A percentile compares a stretch with the other conserved stretches of the same genome.
Conservation (phyloP, 192 early-diverging fungal species). For the Coemansia sp. region DNA sequence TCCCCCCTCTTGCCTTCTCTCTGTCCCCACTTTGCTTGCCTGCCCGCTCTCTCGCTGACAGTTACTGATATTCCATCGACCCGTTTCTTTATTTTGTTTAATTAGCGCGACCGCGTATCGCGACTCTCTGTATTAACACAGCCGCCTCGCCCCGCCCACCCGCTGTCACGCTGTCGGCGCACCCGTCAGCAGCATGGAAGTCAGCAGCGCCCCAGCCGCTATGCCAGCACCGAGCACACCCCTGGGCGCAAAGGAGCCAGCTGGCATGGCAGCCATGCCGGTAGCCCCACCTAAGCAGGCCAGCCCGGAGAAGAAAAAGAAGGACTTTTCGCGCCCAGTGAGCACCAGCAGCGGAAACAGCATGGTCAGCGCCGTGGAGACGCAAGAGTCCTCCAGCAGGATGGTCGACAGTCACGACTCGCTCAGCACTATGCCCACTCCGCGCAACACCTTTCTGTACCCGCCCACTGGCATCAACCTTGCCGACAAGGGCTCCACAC, state of each 20-base stretch:
- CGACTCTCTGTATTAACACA: not conserved
- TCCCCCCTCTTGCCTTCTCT: not conserved
- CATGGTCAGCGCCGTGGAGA: constrained; percentile 29
- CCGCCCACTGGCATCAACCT: constrained; percentile 48
- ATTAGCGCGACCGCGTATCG: constrained; percentile 6
- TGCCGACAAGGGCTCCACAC: constrained; percentile 13
- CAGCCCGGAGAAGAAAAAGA: constrained; percentile 14
- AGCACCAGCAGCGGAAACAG: constrained; percentile 51
- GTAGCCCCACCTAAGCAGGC: constrained; percentile 18
- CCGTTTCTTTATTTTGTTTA: not conserved
- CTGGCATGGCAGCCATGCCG: constrained; percentile 14
- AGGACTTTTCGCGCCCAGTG: constrained; percentile 36
- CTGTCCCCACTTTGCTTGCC: not conserved
- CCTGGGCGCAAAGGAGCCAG: not conserved
- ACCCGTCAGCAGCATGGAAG: constrained; percentile 5
- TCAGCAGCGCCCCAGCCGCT: not conserved
- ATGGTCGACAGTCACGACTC: constrained; percentile 40
- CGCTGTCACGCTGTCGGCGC: not conserved
- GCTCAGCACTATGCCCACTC: constrained; percentile 51
- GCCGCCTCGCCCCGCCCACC: not conserved
- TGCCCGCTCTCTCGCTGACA: not conserved
- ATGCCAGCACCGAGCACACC: not conserved
- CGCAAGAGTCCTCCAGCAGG: constrained; percentile 17
- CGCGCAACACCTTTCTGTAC: constrained; percentile 48
- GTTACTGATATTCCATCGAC: not conserved